Conservation (phyloP, 192 early-diverging fungal genomes). For the Mortierella alpina region DNA sequence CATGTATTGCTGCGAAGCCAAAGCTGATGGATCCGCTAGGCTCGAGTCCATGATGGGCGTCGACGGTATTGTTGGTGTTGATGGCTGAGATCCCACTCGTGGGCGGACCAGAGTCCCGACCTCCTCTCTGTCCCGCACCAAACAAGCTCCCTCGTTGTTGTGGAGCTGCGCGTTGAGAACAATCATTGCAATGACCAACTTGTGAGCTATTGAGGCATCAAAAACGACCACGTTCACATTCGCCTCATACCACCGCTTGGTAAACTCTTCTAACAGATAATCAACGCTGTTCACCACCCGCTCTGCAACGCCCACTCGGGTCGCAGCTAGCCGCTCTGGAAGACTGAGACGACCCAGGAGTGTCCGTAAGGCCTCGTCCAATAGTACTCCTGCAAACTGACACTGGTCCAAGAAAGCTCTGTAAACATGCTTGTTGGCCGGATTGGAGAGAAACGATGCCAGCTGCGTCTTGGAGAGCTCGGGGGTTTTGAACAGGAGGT, state of each 20-base stretch:
- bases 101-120: slow-evolving; percentile 43
- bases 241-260: slow-evolving; percentile 70
- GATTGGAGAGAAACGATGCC: slow-evolving; percentile 65
- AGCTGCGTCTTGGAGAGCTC: slow-evolving; percentile 68
- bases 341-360: slow-evolving; percentile 64
- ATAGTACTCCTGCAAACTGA: slow-evolving; percentile 60
- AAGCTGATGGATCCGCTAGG: background rate
- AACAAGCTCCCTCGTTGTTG: slow-evolving; percentile 53
- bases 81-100: slow-evolving; percentile 29
- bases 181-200: slow-evolving; percentile 72
- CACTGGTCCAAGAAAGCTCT: slow-evolving; percentile 66
- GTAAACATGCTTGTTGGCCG: slow-evolving; percentile 66
- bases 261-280: slow-evolving; percentile 68
- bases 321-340: slow-evolving; percentile 56
- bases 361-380: slow-evolving; percentile 71
- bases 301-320: slow-evolving; percentile 12
- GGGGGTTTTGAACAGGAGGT: slow-evolving; percentile 74
- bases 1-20: slow-evolving; percentile 19
- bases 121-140: slow-evolving; percentile 43
- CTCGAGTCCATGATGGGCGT: slow-evolving; percentile 39
- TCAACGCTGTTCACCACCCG: slow-evolving; percentile 47
- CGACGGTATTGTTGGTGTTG: slow-evolving; percentile 44
- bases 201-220: slow-evolving; percentile 64
- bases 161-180: slow-evolving; percentile 71
- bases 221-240: slow-evolving; percentile 69